Percentiles rank a stretch among this genome's conserved stretches.
phyloP scores from a whole-genome alignment of 352 stramenopile genomes.

The Phytopythium montanum region DNA sequence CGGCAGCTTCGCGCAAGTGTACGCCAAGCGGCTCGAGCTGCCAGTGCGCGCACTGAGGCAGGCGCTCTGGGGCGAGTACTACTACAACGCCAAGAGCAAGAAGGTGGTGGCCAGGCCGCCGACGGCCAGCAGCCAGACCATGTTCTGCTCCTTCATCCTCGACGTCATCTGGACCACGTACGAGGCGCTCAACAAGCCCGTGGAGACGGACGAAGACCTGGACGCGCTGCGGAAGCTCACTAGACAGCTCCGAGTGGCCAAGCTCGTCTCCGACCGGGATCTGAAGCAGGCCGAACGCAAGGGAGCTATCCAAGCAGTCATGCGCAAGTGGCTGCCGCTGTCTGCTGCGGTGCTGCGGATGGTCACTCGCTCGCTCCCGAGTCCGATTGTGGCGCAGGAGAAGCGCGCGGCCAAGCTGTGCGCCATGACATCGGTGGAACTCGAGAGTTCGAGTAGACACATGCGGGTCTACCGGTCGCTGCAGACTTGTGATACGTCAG shows the following conservation, averaged over 20 bases:
- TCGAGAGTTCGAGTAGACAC: conserved; percentile 28
- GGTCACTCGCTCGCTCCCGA: conserved; percentile 85
- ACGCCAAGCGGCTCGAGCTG: conserved; percentile 69
- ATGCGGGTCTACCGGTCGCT: conserved; percentile 45
- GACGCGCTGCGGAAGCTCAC: conserved; percentile 59
- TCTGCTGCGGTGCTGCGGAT: conserved; percentile 86
- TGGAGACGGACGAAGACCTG: conserved; percentile 44
- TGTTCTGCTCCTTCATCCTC: conserved; percentile 93
- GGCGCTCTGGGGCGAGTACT: conserved; percentile 91
- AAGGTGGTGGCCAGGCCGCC: conserved; percentile 84
- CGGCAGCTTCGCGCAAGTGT: conserved; percentile 69
- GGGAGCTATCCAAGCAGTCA: conserved; percentile 57
- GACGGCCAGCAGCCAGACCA: conserved; percentile 67
- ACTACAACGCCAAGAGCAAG: conserved; percentile 89
- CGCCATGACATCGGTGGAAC: conserved; percentile 22
- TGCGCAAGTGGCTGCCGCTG: conserved; percentile 90
- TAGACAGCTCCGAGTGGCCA: conserved; percentile 60
- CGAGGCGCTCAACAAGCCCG: conserved; percentile 42
- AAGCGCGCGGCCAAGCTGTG: conserved; percentile 74
- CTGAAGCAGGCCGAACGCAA: conserved; percentile 69
- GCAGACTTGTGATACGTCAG: conserved; percentile 46
- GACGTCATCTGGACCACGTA: conserved; percentile 90
- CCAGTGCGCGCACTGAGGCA: conserved; percentile 60
- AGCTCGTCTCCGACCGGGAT: conserved; percentile 64
- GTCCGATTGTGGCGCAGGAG: conserved; percentile 64